phyloP scores from a whole-genome alignment of 2,329 filamentous ascomycete genomes.

The Hyphodiscus sp. region DNA sequence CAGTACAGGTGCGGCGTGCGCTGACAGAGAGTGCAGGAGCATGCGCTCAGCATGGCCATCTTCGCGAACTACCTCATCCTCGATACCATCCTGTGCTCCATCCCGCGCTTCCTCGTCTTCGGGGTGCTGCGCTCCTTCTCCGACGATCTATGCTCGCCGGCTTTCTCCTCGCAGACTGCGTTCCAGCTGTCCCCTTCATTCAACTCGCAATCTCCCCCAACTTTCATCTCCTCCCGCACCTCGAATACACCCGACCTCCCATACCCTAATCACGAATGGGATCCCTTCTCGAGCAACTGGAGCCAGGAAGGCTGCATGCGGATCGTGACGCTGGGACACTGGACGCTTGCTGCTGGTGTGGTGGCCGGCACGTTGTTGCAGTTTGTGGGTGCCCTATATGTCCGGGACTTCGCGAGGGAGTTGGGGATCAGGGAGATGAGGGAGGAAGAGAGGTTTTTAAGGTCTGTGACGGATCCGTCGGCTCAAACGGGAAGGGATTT shows the following conservation, averaged over 20 bases:
- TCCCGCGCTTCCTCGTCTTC: constrained; percentile 26
- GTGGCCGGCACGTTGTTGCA: constrained; percentile 23
- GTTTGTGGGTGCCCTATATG: constrained; percentile 24
- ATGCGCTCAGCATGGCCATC: constrained; percentile 23
- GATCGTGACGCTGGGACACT: constrained; percentile 10
- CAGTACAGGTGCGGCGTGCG: too few relatives aligned
- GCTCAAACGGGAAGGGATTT: background rate
- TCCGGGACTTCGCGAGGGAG: constrained; percentile 24
- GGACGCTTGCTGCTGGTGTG: constrained; percentile 18
- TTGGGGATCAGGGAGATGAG: constrained; percentile 17
- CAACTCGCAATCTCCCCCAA: background rate
- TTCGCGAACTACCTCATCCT: constrained; percentile 29
- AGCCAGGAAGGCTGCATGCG: background rate
- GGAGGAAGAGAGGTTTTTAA: constrained; percentile 5
- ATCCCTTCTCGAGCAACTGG: background rate
- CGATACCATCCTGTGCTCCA: constrained; percentile 24
- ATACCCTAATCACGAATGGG: background rate
- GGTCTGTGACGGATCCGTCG: too few relatives aligned
- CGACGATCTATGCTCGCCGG: background rate
- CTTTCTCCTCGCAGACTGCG: constrained; percentile 1
- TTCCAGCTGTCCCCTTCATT: background rate
- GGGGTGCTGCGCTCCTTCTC: constrained; percentile 14
- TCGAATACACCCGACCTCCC: background rate
- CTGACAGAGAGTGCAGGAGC: constrained; percentile 17
- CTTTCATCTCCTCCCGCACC: background rate